phyloP scores from a whole-genome alignment of 352 stramenopile genomes.

The Phytophthora macrochlamydospora region DNA sequence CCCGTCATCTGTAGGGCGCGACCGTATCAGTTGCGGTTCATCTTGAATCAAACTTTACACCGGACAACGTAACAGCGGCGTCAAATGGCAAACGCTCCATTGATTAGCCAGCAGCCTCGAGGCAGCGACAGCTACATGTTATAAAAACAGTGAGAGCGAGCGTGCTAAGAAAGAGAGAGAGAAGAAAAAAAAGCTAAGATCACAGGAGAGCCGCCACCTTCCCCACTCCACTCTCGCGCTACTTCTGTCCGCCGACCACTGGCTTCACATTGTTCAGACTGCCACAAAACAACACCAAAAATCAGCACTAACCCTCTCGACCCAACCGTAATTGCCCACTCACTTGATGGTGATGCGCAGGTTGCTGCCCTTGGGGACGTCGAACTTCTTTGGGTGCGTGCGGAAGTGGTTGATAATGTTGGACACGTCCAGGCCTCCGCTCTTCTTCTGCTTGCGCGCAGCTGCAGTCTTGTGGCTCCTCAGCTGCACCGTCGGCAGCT shows the following conservation, averaged over 20 bases:
- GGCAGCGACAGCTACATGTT: conserved; percentile 9
- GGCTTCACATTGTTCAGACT: conserved; percentile 78
- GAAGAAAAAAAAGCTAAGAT: conserved; percentile 1
- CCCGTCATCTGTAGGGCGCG: too few species aligned
- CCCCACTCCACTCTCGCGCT: conserved; percentile 16
- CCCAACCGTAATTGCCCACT: conserved; percentile 11
- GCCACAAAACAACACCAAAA: conserved; percentile 15
- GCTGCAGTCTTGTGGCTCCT: conserved; percentile 52
- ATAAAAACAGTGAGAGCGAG: conserved; percentile 5
- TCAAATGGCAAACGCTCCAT: conserved; percentile 10
- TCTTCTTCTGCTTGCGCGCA: conserved; percentile 35
- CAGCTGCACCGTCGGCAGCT: conserved; percentile 42
- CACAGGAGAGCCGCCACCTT: conserved; percentile 4
- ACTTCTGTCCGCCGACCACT: conserved; percentile 71
- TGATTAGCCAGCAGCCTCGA: conserved; percentile 13
- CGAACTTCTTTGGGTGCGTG: conserved; percentile 81
- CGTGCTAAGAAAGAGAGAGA: background rate
- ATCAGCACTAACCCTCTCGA: conserved; percentile 8
- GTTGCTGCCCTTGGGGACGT: conserved; percentile 79
- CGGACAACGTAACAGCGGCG: conserved; percentile 13
- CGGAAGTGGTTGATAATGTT: conserved; percentile 84
- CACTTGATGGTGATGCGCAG: conserved; percentile 86
- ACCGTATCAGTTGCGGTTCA: too few species aligned
- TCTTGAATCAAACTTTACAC: too few species aligned
- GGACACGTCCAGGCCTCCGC: conserved; percentile 62